Evolutionary conservation across 2,329 filamentous ascomycete species (phyloP).

Genomic region (Helminthosporium solani): DNA sequence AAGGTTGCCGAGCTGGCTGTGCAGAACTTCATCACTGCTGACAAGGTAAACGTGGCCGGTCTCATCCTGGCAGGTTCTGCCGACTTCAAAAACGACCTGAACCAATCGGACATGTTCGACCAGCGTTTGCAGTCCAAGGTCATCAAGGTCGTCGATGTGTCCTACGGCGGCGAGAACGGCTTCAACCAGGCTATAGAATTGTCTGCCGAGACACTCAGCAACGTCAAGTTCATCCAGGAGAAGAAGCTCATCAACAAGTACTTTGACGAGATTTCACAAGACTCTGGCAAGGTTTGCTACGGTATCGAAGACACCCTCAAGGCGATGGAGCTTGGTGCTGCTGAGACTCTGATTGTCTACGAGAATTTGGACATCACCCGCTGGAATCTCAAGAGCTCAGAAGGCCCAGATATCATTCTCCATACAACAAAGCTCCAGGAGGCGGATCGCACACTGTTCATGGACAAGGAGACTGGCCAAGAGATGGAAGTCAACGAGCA

Average conservation of each 20-base stretch:
- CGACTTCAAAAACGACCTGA: conserved; percentile 99
- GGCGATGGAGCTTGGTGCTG: conserved; percentile 91
- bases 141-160: conserved; percentile 99
- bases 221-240: conserved; percentile 99
- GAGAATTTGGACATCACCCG: conserved; percentile 95
- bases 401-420: conserved; percentile 70
- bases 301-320: conserved; percentile 97
- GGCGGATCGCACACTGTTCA: conserved; percentile 75
- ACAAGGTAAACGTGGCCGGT: conserved; percentile 97
- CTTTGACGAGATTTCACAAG: conserved; percentile 98
- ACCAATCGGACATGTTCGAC: conserved; percentile 97
- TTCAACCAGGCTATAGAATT: conserved; percentile 99
- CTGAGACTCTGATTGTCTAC: conserved; percentile 92
- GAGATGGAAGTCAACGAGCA: conserved; percentile 94
- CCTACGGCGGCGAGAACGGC: conserved; percentile 97
- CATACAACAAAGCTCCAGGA: conserved; percentile 90
- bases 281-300: conserved; percentile 96
- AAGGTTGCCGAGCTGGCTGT: conserved; percentile 98
- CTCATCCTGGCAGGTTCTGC: conserved; percentile 94
- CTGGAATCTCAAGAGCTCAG: conserved; percentile 81
- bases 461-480: conserved; percentile 92
- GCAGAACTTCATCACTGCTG: conserved; percentile 97
- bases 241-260: conserved; percentile 99
- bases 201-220: conserved; percentile 90
- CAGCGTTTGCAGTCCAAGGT: conserved; percentile 88